Base-by-base conservation (phyloP, 1,284 basidiomycete genomes). In the Blastosporella zonata region DNA sequence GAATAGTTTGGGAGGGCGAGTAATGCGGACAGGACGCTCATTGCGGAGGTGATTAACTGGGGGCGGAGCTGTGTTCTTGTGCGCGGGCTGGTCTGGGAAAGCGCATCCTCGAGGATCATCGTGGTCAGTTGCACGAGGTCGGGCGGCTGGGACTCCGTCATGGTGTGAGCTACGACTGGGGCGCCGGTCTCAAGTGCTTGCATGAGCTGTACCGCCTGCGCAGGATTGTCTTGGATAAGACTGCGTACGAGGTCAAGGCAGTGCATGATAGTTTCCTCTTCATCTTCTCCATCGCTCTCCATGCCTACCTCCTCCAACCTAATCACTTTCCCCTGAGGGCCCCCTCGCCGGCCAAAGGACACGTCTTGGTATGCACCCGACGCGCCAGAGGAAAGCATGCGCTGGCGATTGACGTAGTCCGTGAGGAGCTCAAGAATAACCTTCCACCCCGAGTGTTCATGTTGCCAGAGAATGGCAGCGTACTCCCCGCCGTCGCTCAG, bases 391-490 rank as follows among this genome's bases (percentile, higher is more conserved):
- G 68, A 64, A 42, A 69, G 67, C 59, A 72, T 62, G 10, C 78
- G 74, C 49, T 73, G 69, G 33, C 77, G 75, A 52, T 79, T 81
- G 43, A 86, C 79, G 59, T 87, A 92, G 60, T 85, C 81, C 4
- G 81, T 79, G 44, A 95, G 69, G 17, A 93, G 68, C 58, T 93
- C 93, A 8, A 90, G 66, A 15, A 93, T 68, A 12, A 94, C 63
- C 59, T 82, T 86, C 91, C 92, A 94, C 0, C 87, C 91, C 8
- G 84, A 90, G 60, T 90, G 81, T 33, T 81, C 70, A 53, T 87
- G 83, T 52, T 87, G 75, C 92, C 92, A 95, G n/a, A 78, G 75
- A 1, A 94, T 79, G 7, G 89, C 82, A 35, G 90, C 70, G 7
- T 80, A 74, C 29, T 90, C 89, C 3, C 77, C 79, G 4, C 80